A percentile compares a stretch with the other conserved stretches of the same genome.
These are phyloP conservation scores for Penicillium atrosanguineum DNA, from an alignment of 495 filamentous ascomycete genomes.

Conservation along the genomic window DNA sequence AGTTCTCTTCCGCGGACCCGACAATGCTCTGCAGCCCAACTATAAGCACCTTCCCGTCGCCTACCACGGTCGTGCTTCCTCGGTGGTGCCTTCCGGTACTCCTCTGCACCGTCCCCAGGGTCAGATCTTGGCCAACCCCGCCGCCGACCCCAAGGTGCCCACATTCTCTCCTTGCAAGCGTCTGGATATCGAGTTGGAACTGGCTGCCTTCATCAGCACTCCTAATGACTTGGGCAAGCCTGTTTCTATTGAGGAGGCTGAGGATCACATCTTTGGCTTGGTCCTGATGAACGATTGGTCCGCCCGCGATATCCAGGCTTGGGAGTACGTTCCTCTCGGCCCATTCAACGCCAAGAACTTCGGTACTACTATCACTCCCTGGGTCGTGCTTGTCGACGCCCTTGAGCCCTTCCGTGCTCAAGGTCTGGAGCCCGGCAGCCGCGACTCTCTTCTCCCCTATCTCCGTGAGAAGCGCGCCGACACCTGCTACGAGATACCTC, in stretches of 20 bases:
- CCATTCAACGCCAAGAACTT: conserved; percentile 95
- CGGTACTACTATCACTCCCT: conserved; percentile 81
- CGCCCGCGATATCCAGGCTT: conserved; percentile 83
- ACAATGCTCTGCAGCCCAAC: conserved; percentile 82
- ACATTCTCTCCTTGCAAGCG: conserved; percentile 60
- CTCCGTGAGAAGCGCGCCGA: conserved; percentile 62
- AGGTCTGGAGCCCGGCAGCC: conserved; percentile 59
- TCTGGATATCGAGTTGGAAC: conserved; percentile 85
- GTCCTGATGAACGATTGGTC: conserved; percentile 96
- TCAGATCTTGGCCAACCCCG: conserved; percentile 69
- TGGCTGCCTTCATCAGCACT: conserved; percentile 76
- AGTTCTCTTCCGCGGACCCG: conserved; percentile 74
- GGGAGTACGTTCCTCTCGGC: conserved; percentile 84
- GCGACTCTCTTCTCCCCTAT: conserved; percentile 64
- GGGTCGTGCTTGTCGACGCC: conserved; percentile 85
- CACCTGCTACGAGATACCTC: conserved; percentile 69
- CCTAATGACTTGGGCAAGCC: conserved; percentile 64
- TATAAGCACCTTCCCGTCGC: conserved; percentile 89
- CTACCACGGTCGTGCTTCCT: conserved; percentile 82
- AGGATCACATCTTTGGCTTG: conserved; percentile 78
- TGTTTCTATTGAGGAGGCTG: conserved; percentile 63
- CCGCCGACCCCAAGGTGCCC: conserved; percentile 59
- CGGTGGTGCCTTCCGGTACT: conserved; percentile 74
- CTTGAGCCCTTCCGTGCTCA: conserved; percentile 65
- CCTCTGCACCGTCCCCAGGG: conserved; percentile 74